A percentile compares a stretch with the other conserved stretches of the same genome.
These are phyloP conservation scores for Cyberlindnera americana DNA, from an alignment of 805 yeast species.

Conservation along the genomic window DNA sequence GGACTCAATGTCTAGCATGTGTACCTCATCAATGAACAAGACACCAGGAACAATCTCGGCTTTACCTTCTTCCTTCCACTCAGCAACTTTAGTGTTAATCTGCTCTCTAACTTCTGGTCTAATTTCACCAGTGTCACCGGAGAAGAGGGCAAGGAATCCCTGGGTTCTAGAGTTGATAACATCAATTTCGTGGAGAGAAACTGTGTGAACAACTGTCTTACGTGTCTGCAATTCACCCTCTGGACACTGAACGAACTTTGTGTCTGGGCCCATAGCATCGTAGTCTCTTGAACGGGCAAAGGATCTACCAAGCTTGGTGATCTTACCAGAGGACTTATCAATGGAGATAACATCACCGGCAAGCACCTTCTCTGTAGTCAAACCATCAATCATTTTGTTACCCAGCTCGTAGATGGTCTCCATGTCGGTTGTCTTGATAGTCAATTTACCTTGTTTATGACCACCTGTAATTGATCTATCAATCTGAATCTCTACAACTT, in stretches of 20 bases:
- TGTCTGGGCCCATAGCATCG: conserved; percentile 98
- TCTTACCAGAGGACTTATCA: conserved; percentile 93
- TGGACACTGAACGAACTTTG: conserved; percentile 96
- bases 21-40: conserved; percentile 94
- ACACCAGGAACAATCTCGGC: conserved; percentile 98
- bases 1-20: conserved; percentile 96
- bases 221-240: conserved; percentile 98
- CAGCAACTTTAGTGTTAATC: conserved; percentile 93
- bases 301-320: conserved; percentile 91
- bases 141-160: conserved; percentile 92
- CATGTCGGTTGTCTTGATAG: conserved; percentile 97
- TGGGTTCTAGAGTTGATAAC: conserved; percentile 97
- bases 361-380: conserved; percentile 89
- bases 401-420: conserved; percentile 97
- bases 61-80: conserved; percentile 98
- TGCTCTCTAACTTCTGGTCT: conserved; percentile 94
- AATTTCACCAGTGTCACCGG: conserved; percentile 98
- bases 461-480: conserved; percentile 96
- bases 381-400: conserved; percentile 88
- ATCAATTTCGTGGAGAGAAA: conserved; percentile 96
- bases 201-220: conserved; percentile 94
- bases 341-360: conserved; percentile 97
- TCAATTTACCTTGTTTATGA: conserved; percentile 95
- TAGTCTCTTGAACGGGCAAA: conserved; percentile 95
- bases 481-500: conserved; percentile 94